These are phyloP conservation scores for Agapanthus africanus DNA, from an alignment of 106 monocot species.

Conservation along the genomic window DNA sequence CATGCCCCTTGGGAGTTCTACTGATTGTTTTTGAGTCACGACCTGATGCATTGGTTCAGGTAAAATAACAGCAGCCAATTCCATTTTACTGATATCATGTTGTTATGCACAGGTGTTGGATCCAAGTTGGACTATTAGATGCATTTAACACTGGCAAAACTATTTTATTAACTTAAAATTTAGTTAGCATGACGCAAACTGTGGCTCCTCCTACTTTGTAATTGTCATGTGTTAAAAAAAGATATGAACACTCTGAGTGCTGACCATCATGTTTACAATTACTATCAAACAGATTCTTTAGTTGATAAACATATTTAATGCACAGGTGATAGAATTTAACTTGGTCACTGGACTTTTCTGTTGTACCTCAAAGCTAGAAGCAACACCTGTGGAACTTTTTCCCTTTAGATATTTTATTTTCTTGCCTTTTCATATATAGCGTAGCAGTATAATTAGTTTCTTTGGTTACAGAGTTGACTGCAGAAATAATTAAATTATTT, in stretches of 20 bases:
- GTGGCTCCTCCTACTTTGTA: neutral
- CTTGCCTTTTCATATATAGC: neutral
- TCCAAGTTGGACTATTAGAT: too few relatives aligned
- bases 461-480: neutral
- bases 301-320: neutral
- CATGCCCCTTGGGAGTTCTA: conserved; percentile 76
- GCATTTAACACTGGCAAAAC: neutral
- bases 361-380: neutral
- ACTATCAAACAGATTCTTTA: neutral
- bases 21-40: conserved; percentile 93
- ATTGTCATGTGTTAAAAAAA: neutral
- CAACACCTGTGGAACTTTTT: neutral
- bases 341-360: neutral
- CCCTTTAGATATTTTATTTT: neutral
- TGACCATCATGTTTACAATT: neutral
- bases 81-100: neutral
- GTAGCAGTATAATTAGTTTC: neutral
- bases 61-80: conserved; percentile 15
- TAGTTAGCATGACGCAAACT: too few relatives aligned
- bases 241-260: neutral
- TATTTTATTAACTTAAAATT: neutral
- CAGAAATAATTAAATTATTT: neutral
- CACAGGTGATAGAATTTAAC: neutral
- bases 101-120: neutral
- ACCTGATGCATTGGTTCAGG: conserved; percentile 97